Percentiles rank a stretch among this genome's conserved stretches.
Evolutionary conservation across 176 grass and related monocot species (phyloP).

Genomic region (Triticum timopheevii): DNA sequence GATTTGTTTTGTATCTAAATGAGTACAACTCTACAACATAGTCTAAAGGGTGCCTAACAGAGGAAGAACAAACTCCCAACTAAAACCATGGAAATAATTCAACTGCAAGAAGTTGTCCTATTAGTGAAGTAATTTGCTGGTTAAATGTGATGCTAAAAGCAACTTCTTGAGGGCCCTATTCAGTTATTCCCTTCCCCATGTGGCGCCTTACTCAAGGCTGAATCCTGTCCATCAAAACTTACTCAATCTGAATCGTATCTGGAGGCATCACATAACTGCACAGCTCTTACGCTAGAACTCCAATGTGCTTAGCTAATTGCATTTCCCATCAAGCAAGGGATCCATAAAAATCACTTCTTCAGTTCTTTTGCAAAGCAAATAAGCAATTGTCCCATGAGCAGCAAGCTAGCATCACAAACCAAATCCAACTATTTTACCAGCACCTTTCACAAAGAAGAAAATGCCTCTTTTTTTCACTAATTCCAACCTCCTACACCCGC

Average conservation of each 20-base stretch:
- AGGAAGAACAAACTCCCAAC: neutral
- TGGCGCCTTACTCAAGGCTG: neutral
- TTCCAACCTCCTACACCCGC: neutral
- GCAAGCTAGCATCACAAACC: neutral
- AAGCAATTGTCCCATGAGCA: slow-evolving; percentile 15
- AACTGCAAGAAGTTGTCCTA: neutral
- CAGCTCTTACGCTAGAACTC: neutral
- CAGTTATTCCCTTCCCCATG: neutral
- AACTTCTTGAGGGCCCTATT: slow-evolving; percentile 8
- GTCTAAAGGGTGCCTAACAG: neutral
- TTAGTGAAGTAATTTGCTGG: slow-evolving; percentile 5
- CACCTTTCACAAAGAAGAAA: slow-evolving; percentile 8
- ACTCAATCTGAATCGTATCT: neutral
- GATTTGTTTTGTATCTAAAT: neutral
- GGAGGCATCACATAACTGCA: neutral
- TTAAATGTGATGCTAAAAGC: slow-evolving; percentile 7
- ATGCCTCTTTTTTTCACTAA: neutral
- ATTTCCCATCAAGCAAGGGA: slow-evolving; percentile 5
- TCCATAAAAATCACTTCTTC: neutral
- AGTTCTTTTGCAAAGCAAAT: neutral
- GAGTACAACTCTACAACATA: neutral
- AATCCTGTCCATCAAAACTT: slow-evolving; percentile 18
- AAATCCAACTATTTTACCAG: slow-evolving; percentile 10
- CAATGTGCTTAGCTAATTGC: neutral
- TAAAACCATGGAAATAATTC: neutral